Evolutionary conservation across 208 protist genomes (phyloP).

Genomic region (Leishmania gerbilli): DNA sequence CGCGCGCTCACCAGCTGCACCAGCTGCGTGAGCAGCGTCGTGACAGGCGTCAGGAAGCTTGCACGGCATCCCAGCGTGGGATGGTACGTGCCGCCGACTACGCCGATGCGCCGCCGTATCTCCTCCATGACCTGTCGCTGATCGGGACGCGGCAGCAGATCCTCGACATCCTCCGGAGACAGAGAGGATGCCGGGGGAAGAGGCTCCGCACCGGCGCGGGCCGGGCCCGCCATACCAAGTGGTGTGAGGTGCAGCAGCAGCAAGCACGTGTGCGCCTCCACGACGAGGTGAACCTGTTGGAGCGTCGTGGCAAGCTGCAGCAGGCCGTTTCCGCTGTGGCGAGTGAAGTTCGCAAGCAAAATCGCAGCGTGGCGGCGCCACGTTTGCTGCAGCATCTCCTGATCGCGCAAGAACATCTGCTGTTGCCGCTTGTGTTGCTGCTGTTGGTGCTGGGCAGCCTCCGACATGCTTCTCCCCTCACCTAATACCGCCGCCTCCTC

Average conservation of each 20-base stretch:
- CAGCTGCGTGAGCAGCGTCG: conserved; percentile 66
- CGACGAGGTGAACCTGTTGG: conserved; percentile 41
- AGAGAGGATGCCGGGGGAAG: conserved; percentile 14
- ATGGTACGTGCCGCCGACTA: conserved; percentile 68
- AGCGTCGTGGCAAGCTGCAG: conserved; percentile 52
- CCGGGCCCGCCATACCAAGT: conserved; percentile 28
- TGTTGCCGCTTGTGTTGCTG: conserved; percentile 1
- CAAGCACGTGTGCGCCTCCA: conserved; percentile 75
- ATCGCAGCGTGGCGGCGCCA: conserved; percentile 67
- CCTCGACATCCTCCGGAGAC: conserved; percentile 17
- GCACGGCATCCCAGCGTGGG: conserved; percentile 46
- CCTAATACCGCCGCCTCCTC: neutral
- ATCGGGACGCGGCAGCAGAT: conserved; percentile 37
- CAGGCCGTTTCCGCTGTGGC: conserved; percentile 52
- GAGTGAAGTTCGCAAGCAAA: conserved; percentile 71
- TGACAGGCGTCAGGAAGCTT: conserved; percentile 67
- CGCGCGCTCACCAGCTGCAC: conserved; percentile 45
- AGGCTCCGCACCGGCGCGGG: conserved; percentile 24
- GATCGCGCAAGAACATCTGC: conserved; percentile 15
- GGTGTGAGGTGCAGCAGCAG: conserved; percentile 60
- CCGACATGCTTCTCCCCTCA: neutral
- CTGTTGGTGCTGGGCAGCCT: neutral
- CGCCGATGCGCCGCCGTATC: conserved; percentile 52
- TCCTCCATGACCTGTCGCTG: conserved; percentile 51
- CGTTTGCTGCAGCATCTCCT: conserved; percentile 20